Conservation (phyloP, 169 alveolate genomes). For the Plasmodium malariae region DNA sequence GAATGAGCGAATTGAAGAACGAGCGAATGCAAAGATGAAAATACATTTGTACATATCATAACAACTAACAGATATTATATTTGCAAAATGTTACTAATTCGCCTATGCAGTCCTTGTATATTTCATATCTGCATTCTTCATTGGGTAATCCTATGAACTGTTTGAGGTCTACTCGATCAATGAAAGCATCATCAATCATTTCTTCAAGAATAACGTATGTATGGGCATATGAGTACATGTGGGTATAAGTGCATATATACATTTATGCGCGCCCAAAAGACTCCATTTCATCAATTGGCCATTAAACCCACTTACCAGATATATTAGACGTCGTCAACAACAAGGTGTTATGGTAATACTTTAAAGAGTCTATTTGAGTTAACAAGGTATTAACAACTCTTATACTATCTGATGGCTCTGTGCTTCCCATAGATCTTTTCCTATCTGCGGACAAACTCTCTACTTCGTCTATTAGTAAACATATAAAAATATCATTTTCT, state of each 20-base stretch:
- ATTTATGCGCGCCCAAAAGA: not conserved
- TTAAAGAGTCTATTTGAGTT: slow-evolving; percentile 85
- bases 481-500: slow-evolving; percentile 78
- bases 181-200: slow-evolving; percentile 86
- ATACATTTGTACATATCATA: too few relatives aligned
- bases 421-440: slow-evolving; percentile 80
- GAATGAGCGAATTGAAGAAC: not conserved
- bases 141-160: slow-evolving; percentile 84
- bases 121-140: slow-evolving; percentile 80
- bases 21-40: not conserved
- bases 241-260: not conserved
- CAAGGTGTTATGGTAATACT: slow-evolving; percentile 81
- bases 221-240: not conserved
- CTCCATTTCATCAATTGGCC: not conserved
- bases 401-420: slow-evolving; percentile 88
- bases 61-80: not conserved
- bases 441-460: slow-evolving; percentile 87
- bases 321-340: slow-evolving; percentile 87
- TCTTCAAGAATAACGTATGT: slow-evolving; percentile 39
- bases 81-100: slow-evolving; percentile 70
- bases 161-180: slow-evolving; percentile 88
- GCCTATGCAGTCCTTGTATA: slow-evolving; percentile 82
- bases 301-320: slow-evolving; percentile 65
- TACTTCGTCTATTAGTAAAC: slow-evolving; percentile 86
- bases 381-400: slow-evolving; percentile 88